These are phyloP conservation scores for Solanum chacoense DNA, from an alignment of 305 asterid genomes.

Conservation along the genomic window DNA sequence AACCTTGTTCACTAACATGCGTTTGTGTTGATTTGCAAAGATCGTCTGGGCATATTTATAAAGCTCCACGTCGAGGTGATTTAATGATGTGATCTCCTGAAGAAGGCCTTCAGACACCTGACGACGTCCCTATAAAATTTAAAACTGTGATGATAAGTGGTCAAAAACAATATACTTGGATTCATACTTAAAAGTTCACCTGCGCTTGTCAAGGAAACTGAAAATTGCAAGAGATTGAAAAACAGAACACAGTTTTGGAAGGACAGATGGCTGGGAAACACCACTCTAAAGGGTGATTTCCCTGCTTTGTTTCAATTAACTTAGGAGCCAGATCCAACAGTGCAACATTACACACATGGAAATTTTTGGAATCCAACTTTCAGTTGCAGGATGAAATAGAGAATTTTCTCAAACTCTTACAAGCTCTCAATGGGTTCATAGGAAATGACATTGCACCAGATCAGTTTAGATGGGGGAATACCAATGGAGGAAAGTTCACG, in stretches of 20 bases:
- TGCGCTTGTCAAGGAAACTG: neutral
- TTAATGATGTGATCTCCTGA: slow-evolving; percentile 58
- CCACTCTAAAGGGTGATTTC: no score
- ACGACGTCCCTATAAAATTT: slow-evolving; percentile 49
- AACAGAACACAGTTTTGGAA: neutral
- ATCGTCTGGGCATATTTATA: slow-evolving; percentile 60
- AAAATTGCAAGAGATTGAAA: neutral
- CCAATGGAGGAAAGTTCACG: no score
- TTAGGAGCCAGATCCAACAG: no score
- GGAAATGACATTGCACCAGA: no score
- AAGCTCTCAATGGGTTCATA: no score
- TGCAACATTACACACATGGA: no score
- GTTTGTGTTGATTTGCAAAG: slow-evolving; percentile 48
- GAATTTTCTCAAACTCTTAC: no score
- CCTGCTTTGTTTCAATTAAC: no score
- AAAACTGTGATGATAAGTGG: neutral
- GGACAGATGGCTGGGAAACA: no score
- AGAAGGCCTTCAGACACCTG: slow-evolving; percentile 43
- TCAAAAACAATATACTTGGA: neutral
- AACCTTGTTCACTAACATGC: slow-evolving; percentile 17
- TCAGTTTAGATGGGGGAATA: no score
- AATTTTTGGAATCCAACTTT: no score
- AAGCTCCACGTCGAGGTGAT: slow-evolving; percentile 66
- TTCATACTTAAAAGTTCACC: neutral
- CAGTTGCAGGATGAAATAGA: no score